These are phyloP conservation scores for Helianthus tuberosus DNA, from an alignment of 129 eudicot genomes.

Conservation along the genomic window DNA sequence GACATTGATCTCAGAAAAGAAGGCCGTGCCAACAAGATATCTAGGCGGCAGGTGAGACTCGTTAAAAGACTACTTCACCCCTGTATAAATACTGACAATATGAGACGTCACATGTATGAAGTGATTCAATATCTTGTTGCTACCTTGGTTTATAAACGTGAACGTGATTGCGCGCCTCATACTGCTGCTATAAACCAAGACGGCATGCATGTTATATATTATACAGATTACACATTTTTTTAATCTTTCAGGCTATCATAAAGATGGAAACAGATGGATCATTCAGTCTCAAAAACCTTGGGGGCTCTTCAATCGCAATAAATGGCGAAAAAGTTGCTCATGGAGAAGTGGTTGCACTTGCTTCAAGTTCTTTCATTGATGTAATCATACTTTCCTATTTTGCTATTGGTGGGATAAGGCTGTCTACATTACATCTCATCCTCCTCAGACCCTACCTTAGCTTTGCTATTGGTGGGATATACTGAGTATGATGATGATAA, in stretches of 20 bases:
- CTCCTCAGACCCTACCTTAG: too few species aligned
- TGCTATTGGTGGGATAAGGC: too few species aligned
- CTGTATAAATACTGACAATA: not conserved
- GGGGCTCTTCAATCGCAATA: conserved; percentile 60
- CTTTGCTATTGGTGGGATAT: too few species aligned
- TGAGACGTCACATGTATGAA: too few species aligned
- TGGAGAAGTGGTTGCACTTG: conserved; percentile 54
- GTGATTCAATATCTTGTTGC: too few species aligned
- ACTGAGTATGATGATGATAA: conserved; percentile 11
- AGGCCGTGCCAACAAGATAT: conserved; percentile 90
- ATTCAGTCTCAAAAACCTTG: conserved; percentile 67
- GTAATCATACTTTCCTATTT: conserved; percentile 32
- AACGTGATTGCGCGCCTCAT: too few species aligned
- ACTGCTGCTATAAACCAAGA: too few species aligned
- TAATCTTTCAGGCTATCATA: conserved; percentile 61
- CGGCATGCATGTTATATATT: not conserved
- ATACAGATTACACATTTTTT: not conserved
- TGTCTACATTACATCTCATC: too few species aligned
- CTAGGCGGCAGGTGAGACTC: conserved; percentile 82
- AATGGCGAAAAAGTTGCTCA: conserved; percentile 52
- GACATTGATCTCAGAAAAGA: conserved; percentile 90
- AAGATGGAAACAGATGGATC: conserved; percentile 84
- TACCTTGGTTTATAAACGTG: too few species aligned
- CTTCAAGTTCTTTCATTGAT: conserved; percentile 77
- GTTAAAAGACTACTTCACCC: not conserved